Conservation (phyloP, 139 green algal genomes). For the Chlamydomonas sphaeroides region DNA sequence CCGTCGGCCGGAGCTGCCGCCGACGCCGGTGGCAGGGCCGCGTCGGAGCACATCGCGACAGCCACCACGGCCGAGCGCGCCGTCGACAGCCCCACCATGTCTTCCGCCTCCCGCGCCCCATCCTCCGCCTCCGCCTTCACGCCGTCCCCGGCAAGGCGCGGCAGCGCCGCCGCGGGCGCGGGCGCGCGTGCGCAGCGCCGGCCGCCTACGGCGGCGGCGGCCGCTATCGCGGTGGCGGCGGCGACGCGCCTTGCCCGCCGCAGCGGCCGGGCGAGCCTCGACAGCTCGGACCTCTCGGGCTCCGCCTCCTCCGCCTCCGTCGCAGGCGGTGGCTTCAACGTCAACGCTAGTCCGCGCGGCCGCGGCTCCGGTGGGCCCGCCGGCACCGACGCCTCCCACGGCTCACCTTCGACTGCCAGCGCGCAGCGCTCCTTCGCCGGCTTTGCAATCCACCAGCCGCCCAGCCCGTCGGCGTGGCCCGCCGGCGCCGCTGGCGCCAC, state of each 20-base stretch:
- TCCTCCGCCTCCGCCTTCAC: not conserved
- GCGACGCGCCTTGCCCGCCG: too few relatives aligned
- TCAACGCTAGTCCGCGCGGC: not conserved
- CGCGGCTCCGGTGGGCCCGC: not conserved
- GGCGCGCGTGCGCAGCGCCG: too few relatives aligned
- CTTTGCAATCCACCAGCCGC: slow-evolving; percentile 17
- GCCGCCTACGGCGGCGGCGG: too few relatives aligned
- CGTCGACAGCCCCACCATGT: too few relatives aligned
- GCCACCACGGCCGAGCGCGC: too few relatives aligned
- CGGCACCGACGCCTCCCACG: not conserved
- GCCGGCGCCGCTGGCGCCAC: not conserved
- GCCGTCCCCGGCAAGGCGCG: too few relatives aligned
- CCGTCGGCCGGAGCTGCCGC: not conserved
- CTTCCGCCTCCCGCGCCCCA: too few relatives aligned
- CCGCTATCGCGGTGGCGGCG: not conserved
- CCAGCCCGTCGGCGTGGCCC: not conserved
- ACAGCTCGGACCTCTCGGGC: not conserved
- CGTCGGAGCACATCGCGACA: not conserved
- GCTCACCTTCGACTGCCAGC: not conserved
- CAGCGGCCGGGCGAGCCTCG: not conserved
- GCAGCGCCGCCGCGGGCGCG: too few relatives aligned
- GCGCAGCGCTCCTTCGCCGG: slow-evolving; percentile 3
- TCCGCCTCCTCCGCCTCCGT: too few relatives aligned
- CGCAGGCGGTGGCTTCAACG: too few relatives aligned
- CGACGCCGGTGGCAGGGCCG: too few relatives aligned